Base-by-base conservation (phyloP, 164 flowering plant species). In the Cinnamomum chago region DNA sequence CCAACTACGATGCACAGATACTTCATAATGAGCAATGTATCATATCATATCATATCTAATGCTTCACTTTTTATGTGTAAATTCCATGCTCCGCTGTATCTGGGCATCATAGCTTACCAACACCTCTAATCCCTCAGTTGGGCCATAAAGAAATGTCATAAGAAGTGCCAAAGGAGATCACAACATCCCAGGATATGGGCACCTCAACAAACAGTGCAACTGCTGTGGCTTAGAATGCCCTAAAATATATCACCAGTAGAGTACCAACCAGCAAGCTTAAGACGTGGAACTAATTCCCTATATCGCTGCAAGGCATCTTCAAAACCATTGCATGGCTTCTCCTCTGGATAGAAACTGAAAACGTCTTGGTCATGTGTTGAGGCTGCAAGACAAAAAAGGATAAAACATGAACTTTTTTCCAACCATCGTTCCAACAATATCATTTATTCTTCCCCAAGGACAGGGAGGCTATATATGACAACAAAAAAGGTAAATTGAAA, bases 321-420 rank as follows among this genome's bases (percentile, higher is more conserved):
- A 72, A 89, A 85, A 17, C 93, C 91, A 74, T 82, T 82, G 72
- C 93, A 89, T 5, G 74, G 74, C 13, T 79, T 77, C 2, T 80
- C 86, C 17, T 86, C 85, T 2, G 84, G 74, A 70, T 79, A 78
- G 76, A 89, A 89, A 67, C 89, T 87, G 74, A 89, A 89, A 51
- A 89, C 93, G n/a, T 86, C 87, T 72, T 82, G 82, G 76, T 89
- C 93, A 79, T 89, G 90, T 23, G 93, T 88, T 65, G 91, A 80
- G 74, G 93, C 93, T 88, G 82, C 76, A 76, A 72, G 58, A 50
- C 17, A 72, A 50, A 4, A 62, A 33, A 55, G 7, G 5, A 25
- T 22, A 64, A 64, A 64, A 25, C 25, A 55, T 55, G 5, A 14
- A 55, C 15, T 20, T 20, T 55, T 15, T 12, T 30, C 35, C 18